Evolutionary conservation across 768 basidiomycete genomes (phyloP).

Genomic region (Mycena albidolilacea): DNA sequence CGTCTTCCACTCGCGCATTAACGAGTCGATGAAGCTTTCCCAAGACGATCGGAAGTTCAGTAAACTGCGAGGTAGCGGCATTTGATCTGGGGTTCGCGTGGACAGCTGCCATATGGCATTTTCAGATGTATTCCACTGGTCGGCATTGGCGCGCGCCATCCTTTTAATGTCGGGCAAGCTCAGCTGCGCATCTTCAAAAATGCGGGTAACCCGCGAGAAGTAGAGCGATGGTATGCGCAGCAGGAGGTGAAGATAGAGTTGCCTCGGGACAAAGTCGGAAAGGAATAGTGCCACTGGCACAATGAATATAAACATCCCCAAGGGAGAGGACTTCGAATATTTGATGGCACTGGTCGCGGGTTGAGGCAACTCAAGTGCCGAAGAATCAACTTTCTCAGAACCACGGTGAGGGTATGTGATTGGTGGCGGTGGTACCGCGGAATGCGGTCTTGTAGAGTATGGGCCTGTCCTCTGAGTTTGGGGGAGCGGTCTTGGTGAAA

Average conservation of each 20-base stretch:
- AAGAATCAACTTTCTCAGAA: neutral
- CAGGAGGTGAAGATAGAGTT: conserved; percentile 23
- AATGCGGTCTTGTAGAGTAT: too few relatives aligned
- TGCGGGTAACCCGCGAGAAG: conserved; percentile 61
- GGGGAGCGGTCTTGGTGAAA: too few relatives aligned
- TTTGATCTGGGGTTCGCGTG: neutral
- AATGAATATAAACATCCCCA: neutral
- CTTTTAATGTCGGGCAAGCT: conserved; percentile 62
- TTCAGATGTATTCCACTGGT: conserved; percentile 12
- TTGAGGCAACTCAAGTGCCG: neutral
- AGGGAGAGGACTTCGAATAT: neutral
- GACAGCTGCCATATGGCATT: neutral
- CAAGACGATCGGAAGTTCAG: conserved; percentile 66
- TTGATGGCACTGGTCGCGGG: neutral
- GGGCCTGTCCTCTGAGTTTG: too few relatives aligned
- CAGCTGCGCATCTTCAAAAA: conserved; percentile 69
- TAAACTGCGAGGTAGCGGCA: conserved; percentile 61
- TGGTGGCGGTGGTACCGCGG: neutral
- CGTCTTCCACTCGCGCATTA: conserved; percentile 73
- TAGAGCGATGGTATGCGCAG: conserved; percentile 40
- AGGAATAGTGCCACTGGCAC: neutral
- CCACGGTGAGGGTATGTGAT: neutral
- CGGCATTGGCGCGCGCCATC: conserved; percentile 28
- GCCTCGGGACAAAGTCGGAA: conserved; percentile 16
- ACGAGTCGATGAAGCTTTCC: conserved; percentile 69